Conservation (phyloP, 495 filamentous ascomycete genomes). For the Hyaloscypha variabilis region DNA sequence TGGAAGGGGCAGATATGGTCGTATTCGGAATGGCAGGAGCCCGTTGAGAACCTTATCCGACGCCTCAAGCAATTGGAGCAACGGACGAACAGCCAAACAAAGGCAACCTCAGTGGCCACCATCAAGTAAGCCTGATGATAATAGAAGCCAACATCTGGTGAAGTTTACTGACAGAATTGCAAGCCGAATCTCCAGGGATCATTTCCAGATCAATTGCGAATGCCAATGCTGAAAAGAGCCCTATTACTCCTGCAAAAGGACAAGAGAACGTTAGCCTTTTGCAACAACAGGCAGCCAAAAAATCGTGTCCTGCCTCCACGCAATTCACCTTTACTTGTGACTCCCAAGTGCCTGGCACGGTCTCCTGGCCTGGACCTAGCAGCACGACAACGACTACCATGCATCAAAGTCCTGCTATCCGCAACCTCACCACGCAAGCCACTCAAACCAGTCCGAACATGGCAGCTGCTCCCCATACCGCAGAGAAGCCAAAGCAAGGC, state of each 20-base stretch:
- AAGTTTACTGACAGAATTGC: slow-evolving; percentile 12
- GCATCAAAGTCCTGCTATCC: slow-evolving; percentile 26
- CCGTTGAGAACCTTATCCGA: slow-evolving; percentile 61
- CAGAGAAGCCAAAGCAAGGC: slow-evolving; percentile 42
- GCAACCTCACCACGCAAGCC: slow-evolving; percentile 54
- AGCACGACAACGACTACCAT: slow-evolving; percentile 13
- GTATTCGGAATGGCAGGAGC: slow-evolving; percentile 63
- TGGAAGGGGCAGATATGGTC: slow-evolving; percentile 72
- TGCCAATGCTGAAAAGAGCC: slow-evolving; percentile 77
- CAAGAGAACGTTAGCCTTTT: slow-evolving; percentile 77
- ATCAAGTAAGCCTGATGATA: slow-evolving; percentile 43
- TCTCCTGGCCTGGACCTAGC: slow-evolving; percentile 45
- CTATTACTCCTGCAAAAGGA: slow-evolving; percentile 57
- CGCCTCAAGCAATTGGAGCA: slow-evolving; percentile 54
- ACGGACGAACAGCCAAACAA: slow-evolving; percentile 46
- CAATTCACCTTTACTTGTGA: slow-evolving; percentile 94
- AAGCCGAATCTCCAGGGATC: slow-evolving; percentile 67
- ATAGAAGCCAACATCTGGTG: neutral
- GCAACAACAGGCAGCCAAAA: slow-evolving; percentile 65
- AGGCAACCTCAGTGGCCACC: slow-evolving; percentile 41
- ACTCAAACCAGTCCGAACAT: slow-evolving; percentile 65
- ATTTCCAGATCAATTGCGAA: slow-evolving; percentile 79
- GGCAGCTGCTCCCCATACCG: slow-evolving; percentile 34
- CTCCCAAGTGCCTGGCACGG: slow-evolving; percentile 49
- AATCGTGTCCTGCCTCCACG: slow-evolving; percentile 64